Base-by-base conservation (phyloP, 257 asterid species). In the Paulownia fortunei region DNA sequence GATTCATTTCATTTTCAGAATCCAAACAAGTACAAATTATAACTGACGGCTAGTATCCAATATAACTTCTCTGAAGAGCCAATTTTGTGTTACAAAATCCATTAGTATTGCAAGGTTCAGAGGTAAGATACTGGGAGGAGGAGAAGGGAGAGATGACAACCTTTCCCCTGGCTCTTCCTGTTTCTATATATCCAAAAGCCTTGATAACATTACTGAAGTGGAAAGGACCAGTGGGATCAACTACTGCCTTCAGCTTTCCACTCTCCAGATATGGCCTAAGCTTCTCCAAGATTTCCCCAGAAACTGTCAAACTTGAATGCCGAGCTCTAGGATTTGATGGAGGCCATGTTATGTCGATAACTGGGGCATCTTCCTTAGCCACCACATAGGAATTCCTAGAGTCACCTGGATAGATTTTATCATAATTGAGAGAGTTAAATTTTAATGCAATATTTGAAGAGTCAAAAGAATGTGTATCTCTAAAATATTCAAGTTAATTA, bases 121-220 rank as follows among this genome's bases (percentile, higher is more conserved):
- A 30, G 24, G 67, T 15, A 59, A 16, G 44, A 51, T 16, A 32
- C 4, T 23, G 13, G 30, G 84, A 34, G 6, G 85, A 69, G 18
- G 80, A 42, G 30, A 77, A 78, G 39, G 80, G 73, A 11, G 86
- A 87, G 8, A 91, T 76, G 70, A 89, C 89, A 12, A 89, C 85
- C 39, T 89, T 89, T 10, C 94, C 97, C 76, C 86, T 80, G 9
- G 93, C 94, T 64, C 97, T 81, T 36, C 97, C 97, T n/a, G 97
- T 89, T 72, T 91, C 97, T 4, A 91, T 42, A 32, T 88, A 71
- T 15, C 83, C 79, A 46, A 91, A 89, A 54, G 94, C 97, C 58
- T 80, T 52, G 3, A 83, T 26, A 60, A 54, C 88, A 64, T 89
- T 68, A 64, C 32, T 58, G 79, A 91, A 89, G 37, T 67, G 72